Conservation (phyloP, 768 basidiomycete species). For the Glaciozyma martinii region DNA sequence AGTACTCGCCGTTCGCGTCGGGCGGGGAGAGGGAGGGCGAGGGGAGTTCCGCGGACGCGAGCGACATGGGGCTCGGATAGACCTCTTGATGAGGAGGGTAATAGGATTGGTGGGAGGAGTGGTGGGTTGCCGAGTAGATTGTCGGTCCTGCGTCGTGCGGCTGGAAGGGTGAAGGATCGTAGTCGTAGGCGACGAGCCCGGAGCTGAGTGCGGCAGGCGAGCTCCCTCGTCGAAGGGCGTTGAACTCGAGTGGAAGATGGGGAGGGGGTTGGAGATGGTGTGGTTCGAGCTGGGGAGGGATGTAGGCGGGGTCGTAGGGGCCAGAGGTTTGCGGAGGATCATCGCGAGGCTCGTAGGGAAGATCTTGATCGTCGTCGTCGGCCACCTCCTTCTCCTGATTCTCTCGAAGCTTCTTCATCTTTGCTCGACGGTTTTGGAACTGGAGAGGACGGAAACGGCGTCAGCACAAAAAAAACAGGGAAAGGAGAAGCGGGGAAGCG, state of each 20-base stretch:
- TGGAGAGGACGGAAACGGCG: neutral
- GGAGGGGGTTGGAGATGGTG: neutral
- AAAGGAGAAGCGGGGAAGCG: neutral
- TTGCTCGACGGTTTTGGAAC: conserved; percentile 35
- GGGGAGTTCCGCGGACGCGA: neutral
- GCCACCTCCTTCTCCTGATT: conserved; percentile 13
- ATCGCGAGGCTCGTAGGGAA: neutral
- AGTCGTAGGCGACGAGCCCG: neutral
- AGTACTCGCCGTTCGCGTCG: neutral
- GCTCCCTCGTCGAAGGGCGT: neutral
- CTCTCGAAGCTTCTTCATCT: conserved; percentile 30
- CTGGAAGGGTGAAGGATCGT: neutral
- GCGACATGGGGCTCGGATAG: neutral
- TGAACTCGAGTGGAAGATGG: conserved; percentile 3
- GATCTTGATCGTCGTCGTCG: neutral
- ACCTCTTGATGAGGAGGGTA: neutral
- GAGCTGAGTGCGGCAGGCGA: conserved; percentile 5
- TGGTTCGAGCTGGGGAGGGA: neutral
- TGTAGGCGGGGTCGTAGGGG: neutral
- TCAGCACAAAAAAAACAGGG: neutral
- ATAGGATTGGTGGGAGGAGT: neutral
- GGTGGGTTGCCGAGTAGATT: neutral
- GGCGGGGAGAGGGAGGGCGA: neutral
- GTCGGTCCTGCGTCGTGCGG: neutral
- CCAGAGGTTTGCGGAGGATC: too few species aligned